Evolutionary conservation across 2,329 filamentous ascomycete species (phyloP).

Genomic region (Dactylonectria macrodidyma): DNA sequence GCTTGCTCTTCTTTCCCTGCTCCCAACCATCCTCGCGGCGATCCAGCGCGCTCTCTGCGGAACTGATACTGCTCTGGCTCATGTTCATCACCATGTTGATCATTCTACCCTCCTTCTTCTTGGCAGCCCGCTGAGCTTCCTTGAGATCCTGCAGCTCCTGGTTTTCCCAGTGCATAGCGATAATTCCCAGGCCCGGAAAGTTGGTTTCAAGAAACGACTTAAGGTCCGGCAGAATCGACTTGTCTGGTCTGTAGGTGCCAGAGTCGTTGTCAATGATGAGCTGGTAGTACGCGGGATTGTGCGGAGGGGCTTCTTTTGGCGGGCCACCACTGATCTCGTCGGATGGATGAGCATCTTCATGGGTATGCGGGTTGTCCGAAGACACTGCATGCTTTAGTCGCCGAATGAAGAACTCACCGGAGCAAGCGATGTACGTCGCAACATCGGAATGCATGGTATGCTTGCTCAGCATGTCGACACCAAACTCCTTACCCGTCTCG

Average conservation of each 20-base stretch:
- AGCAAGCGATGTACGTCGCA: constrained; percentile 90
- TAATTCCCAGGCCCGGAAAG: constrained; percentile 82
- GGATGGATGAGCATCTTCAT: constrained; percentile 66
- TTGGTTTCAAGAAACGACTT: constrained; percentile 79
- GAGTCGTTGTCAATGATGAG: constrained; percentile 96
- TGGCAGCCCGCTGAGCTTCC: constrained; percentile 79
- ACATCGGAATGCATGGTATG: constrained; percentile 98
- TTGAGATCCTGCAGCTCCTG: constrained; percentile 83
- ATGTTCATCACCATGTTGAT: constrained; percentile 71
- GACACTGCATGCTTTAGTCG: constrained; percentile 69
- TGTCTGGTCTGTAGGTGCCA: constrained; percentile 92
- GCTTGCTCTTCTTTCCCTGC: constrained; percentile 63
- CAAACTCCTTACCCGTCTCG: constrained; percentile 95
- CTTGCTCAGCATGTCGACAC: constrained; percentile 92
- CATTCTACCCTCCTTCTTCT: constrained; percentile 73
- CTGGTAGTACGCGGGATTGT: constrained; percentile 77
- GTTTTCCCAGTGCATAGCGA: constrained; percentile 84
- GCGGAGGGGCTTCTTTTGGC: constrained; percentile 59
- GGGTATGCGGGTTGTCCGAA: constrained; percentile 59
- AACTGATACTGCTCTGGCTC: constrained; percentile 68
- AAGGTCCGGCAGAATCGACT: constrained; percentile 79
- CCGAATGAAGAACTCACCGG: constrained; percentile 93
- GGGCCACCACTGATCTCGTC: constrained; percentile 64
- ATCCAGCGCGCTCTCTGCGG: constrained; percentile 67
- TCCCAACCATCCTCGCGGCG: constrained; percentile 59